Conservation (phyloP, 768 basidiomycete species). For the Termitomyces sp. region DNA sequence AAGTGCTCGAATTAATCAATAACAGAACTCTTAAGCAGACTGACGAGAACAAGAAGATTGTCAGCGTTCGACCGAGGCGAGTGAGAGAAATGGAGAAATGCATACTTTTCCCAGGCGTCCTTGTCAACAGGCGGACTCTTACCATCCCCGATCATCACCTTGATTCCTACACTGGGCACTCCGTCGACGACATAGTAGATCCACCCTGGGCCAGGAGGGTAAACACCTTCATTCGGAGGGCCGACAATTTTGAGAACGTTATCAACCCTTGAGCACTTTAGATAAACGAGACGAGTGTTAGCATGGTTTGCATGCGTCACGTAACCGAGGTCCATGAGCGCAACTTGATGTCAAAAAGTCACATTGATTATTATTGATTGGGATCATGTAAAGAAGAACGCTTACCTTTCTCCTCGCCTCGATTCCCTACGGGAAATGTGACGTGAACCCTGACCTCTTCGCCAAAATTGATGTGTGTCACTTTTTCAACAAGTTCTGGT, state of each 20-base stretch:
- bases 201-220: slow-evolving; percentile 82
- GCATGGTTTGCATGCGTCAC: slow-evolving; percentile 75
- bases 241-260: slow-evolving; percentile 51
- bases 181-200: slow-evolving; percentile 61
- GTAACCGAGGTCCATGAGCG: slow-evolving; percentile 78
- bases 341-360: slow-evolving; percentile 37
- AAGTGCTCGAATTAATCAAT: slow-evolving; percentile 46
- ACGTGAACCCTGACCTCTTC: slow-evolving; percentile 35
- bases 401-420: slow-evolving; percentile 28
- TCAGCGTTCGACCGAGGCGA: not conserved
- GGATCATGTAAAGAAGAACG: not conserved
- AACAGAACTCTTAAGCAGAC: slow-evolving; percentile 42
- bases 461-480: slow-evolving; percentile 39
- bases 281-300: slow-evolving; percentile 71
- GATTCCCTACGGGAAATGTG: slow-evolving; percentile 25
- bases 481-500: slow-evolving; percentile 39
- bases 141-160: slow-evolving; percentile 69
- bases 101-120: slow-evolving; percentile 54
- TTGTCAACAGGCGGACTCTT: slow-evolving; percentile 53
- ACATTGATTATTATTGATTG: not conserved
- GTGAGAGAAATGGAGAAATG: slow-evolving; percentile 9
- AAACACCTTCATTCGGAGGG: slow-evolving; percentile 59
- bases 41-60: slow-evolving; percentile 16
- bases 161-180: slow-evolving; percentile 58
- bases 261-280: slow-evolving; percentile 37